Evolutionary conservation across 1,284 basidiomycete genomes (phyloP).

Genomic region (Mycena sp.): DNA sequence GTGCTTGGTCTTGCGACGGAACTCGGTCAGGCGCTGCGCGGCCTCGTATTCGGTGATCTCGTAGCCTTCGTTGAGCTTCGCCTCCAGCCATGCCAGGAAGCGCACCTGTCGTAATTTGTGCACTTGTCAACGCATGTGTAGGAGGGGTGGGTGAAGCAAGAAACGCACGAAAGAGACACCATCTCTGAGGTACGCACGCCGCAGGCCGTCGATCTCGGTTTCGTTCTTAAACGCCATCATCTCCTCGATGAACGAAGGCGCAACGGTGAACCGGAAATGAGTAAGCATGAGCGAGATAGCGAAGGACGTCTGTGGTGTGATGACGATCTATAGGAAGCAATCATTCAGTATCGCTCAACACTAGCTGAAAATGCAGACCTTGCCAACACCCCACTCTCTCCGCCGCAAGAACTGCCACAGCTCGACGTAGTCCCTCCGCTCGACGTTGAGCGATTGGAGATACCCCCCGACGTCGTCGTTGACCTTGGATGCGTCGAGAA

Average conservation of each 20-base stretch:
- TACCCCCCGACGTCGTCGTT: constrained; percentile 63
- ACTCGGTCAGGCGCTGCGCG: constrained; percentile 84
- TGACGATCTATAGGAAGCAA: constrained; percentile 59
- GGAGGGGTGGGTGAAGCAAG: too few relatives aligned
- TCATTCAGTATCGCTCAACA: constrained; percentile 8
- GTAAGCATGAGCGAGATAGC: constrained; percentile 85
- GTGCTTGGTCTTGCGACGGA: constrained; percentile 76
- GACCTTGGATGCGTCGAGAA: constrained; percentile 73
- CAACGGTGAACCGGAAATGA: constrained; percentile 77
- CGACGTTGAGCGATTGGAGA: constrained; percentile 66
- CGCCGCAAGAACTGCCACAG: constrained; percentile 82
- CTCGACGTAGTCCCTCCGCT: constrained; percentile 77
- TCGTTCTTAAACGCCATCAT: constrained; percentile 92
- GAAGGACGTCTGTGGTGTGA: constrained; percentile 77
- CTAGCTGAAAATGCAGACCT: constrained; percentile 47
- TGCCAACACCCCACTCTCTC: constrained; percentile 80
- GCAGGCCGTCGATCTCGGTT: constrained; percentile 85
- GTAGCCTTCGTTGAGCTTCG: constrained; percentile 78
- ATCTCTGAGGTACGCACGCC: constrained; percentile 89
- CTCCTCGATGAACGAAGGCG: constrained; percentile 74
- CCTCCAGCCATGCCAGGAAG: constrained; percentile 93
- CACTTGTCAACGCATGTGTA: too few relatives aligned
- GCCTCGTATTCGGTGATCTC: constrained; percentile 94
- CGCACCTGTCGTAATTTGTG: constrained; percentile 65
- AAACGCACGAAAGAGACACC: constrained; percentile 87